These are phyloP conservation scores for Kuraishia ogatae DNA, from an alignment of 805 yeast genomes.

Conservation along the genomic window DNA sequence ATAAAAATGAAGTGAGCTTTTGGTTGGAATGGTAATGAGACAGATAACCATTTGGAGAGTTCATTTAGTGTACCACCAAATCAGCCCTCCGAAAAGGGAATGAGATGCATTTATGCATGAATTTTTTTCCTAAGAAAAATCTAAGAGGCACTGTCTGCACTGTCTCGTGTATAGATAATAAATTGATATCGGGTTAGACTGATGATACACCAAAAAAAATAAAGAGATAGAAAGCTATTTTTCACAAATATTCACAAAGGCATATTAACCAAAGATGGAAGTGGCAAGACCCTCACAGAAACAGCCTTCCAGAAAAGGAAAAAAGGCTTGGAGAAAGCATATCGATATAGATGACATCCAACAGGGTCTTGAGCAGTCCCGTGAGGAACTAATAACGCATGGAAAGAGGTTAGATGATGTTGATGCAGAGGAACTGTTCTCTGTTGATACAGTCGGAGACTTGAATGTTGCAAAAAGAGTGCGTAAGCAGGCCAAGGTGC, in stretches of 20 bases:
- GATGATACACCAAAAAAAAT: too few relatives aligned
- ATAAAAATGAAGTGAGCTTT: not conserved
- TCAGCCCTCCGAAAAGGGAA: not conserved
- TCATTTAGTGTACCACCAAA: not conserved
- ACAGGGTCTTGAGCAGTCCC: conserved; percentile 53
- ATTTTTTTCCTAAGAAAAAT: not conserved
- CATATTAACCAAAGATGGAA: conserved; percentile 17
- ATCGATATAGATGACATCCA: conserved; percentile 80
- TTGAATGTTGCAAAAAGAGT: conserved; percentile 28
- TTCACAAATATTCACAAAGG: too few relatives aligned
- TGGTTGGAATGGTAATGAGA: not conserved
- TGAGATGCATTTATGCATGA: not conserved
- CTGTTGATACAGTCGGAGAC: conserved; percentile 63
- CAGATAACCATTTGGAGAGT: not conserved
- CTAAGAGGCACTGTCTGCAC: not conserved
- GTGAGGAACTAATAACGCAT: conserved; percentile 50
- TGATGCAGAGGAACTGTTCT: conserved; percentile 42
- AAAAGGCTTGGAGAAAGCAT: conserved; percentile 88
- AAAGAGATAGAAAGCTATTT: not conserved
- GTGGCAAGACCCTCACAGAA: conserved; percentile 47
- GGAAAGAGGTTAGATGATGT: conserved; percentile 33
- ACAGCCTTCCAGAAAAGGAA: conserved; percentile 82
- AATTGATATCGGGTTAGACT: not conserved
- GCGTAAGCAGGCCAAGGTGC: conserved; percentile 25
- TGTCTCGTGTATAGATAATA: not conserved